Percentiles rank a stretch among this genome's conserved stretches.
These are phyloP conservation scores for Aspergillus bombycis DNA, from an alignment of 2,329 filamentous ascomycete genomes.

Conservation along the genomic window DNA sequence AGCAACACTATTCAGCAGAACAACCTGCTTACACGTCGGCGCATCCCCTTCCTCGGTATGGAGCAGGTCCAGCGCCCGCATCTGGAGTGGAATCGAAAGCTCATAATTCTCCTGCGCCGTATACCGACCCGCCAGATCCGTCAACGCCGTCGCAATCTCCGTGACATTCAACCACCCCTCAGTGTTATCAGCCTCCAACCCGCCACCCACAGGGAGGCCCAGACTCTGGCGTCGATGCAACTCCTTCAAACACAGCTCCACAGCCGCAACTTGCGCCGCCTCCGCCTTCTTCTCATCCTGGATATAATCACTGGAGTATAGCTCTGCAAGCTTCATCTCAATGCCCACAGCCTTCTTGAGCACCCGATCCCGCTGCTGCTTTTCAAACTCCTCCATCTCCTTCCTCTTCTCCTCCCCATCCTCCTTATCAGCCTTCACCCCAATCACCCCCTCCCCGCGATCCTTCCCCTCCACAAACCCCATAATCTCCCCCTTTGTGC, in stretches of 20 bases:
- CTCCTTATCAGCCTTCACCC: conserved; percentile 21
- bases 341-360: conserved; percentile 75
- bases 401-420: conserved; percentile 28
- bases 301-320: conserved; percentile 78
- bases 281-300: conserved; percentile 75
- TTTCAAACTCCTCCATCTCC: conserved; percentile 32
- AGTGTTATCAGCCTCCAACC: conserved; percentile 42
- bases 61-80: conserved; percentile 77
- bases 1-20: conserved; percentile 65
- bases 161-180: conserved; percentile 42
- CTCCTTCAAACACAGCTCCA: conserved; percentile 78
- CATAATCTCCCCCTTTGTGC: conserved; percentile 70
- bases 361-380: conserved; percentile 62
- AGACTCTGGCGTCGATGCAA: conserved; percentile 67
- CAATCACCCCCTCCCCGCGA: conserved; percentile 20
- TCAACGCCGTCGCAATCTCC: conserved; percentile 38
- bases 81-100: conserved; percentile 80
- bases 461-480: conserved; percentile 36
- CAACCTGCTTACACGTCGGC: conserved; percentile 73
- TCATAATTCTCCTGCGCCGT: conserved; percentile 74
- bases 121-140: conserved; percentile 76
- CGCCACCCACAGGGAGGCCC: conserved; percentile 69
- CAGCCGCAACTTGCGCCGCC: conserved; percentile 74
- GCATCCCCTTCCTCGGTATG: conserved; percentile 47
- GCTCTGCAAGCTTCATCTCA: conserved; percentile 79